Evolutionary conservation across 169 alveolate species (phyloP).

Genomic region (Blepharisma undulans): DNA sequence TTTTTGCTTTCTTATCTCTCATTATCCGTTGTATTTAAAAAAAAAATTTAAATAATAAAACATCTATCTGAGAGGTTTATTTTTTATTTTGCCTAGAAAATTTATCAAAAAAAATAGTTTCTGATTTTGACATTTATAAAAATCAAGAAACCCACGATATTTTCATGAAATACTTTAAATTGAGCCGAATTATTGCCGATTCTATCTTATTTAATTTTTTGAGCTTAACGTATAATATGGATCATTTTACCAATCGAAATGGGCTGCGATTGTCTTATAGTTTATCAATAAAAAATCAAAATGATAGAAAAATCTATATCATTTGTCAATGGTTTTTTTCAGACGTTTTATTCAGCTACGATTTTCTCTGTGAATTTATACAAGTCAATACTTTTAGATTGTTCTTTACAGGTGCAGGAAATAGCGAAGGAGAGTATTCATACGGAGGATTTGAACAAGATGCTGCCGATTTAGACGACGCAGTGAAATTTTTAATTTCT

Average conservation of each 20-base stretch:
- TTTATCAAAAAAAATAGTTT: no score
- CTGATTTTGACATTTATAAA: no score
- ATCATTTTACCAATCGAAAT: neutral
- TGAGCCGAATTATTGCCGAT: no score
- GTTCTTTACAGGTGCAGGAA: neutral
- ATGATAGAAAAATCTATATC: neutral
- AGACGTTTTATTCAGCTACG: neutral
- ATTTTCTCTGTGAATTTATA: neutral
- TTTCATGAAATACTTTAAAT: no score
- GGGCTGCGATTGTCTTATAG: neutral
- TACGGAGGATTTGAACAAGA: neutral
- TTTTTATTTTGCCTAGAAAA: no score
- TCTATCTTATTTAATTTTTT: no score
- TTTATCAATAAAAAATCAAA: neutral
- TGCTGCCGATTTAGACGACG: neutral
- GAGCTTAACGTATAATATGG: neutral
- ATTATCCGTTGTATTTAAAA: no score
- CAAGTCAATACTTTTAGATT: neutral
- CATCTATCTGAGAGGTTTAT: no score
- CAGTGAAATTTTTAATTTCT: neutral
- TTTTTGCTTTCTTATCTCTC: no score
- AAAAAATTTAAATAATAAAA: no score
- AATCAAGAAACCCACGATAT: no score
- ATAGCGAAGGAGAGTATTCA: conserved; percentile 28
- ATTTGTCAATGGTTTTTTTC: neutral